Evolutionary conservation across 2,329 filamentous ascomycete genomes (phyloP), one percentile per base, ranked within the genome.

Genomic region (Magnaporthiopsis incrustans): DNA sequence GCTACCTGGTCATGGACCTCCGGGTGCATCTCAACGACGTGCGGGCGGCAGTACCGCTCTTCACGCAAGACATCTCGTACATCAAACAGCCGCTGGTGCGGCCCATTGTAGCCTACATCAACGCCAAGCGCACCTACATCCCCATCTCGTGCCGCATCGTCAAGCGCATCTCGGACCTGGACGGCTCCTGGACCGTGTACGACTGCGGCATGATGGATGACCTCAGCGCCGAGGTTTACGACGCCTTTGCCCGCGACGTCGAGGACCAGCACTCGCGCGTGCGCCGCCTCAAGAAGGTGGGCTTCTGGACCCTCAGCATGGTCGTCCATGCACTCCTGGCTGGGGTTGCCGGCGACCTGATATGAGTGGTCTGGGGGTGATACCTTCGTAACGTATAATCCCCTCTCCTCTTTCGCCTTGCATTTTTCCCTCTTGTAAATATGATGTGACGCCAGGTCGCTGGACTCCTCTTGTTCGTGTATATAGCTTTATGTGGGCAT

Each of bases 81-180:
- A 90, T 97, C 71, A 98, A 97, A 76, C 96, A 96, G 74, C 92
- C 95, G 1, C 86, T 98, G 5, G 91, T 98, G 50, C 87, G 95
- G 5, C 95, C 95, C 22, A 99, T 99, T 66, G 93, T 99, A 57
- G 95, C 95, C 8, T 99, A 98, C 75, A 98, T 99, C 77, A 99
- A 99, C 76, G 91, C 92, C 57, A 91, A 92, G 74, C 89, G 89
- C 72, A 96, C 94, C 0, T 98, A 97, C 72, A 98, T 99, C 58
- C 95, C 95, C 32, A 92, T 99, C 70, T 90, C 89, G 70, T 98
- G 95, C 77, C 89, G 94, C 66, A 91, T 99, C 61, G 92, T 98
- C 68, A 99, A 99, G 79, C 87, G 88, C 8, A 84, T 88, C 25
- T 84, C 84, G 65, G 95, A 99, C 74, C 99, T 99, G 72, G 91